Percentiles rank a stretch among this genome's conserved stretches.
These are phyloP conservation scores for Madurella fahalii DNA, from an alignment of 2,329 filamentous ascomycete genomes.

Conservation along the genomic window DNA sequence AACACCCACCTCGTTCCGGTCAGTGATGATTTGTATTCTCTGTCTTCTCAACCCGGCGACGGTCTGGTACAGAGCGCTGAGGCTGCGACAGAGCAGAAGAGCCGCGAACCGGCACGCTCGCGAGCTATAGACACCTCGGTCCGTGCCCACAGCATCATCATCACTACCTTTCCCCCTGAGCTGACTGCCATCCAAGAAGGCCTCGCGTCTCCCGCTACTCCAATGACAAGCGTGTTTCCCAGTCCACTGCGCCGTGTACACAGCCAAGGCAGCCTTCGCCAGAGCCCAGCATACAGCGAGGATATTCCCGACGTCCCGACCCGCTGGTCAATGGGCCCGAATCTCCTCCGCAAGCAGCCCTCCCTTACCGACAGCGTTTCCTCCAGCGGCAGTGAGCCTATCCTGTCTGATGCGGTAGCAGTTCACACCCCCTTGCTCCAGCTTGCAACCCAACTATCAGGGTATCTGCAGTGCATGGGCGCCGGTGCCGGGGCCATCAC, in stretches of 20 bases:
- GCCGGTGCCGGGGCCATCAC: conserved; percentile 3
- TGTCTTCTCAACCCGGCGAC: neutral
- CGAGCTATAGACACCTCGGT: conserved; percentile 6
- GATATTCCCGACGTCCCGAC: too few relatives aligned
- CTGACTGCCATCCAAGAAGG: conserved; percentile 15
- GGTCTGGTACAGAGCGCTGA: neutral
- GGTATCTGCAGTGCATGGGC: conserved; percentile 13
- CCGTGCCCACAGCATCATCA: conserved; percentile 7
- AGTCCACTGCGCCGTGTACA: neutral
- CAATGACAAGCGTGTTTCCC: neutral
- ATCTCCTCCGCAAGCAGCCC: conserved; percentile 11
- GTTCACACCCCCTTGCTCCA: conserved; percentile 19
- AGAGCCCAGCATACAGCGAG: neutral
- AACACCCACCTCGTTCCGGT: neutral
- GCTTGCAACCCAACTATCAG: conserved; percentile 11
- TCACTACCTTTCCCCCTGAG: conserved; percentile 5
- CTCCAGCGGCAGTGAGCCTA: conserved; percentile 32
- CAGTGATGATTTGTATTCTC: neutral
- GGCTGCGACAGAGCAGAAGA: neutral
- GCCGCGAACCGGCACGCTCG: neutral
- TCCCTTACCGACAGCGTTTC: conserved; percentile 34
- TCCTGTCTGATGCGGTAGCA: conserved; percentile 32
- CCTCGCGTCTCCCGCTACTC: neutral
- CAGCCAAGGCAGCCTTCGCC: neutral
- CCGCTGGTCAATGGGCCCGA: conserved; percentile 6